Evolutionary conservation across 768 basidiomycete genomes (phyloP).

Genomic region (Pleurotus djamor): DNA sequence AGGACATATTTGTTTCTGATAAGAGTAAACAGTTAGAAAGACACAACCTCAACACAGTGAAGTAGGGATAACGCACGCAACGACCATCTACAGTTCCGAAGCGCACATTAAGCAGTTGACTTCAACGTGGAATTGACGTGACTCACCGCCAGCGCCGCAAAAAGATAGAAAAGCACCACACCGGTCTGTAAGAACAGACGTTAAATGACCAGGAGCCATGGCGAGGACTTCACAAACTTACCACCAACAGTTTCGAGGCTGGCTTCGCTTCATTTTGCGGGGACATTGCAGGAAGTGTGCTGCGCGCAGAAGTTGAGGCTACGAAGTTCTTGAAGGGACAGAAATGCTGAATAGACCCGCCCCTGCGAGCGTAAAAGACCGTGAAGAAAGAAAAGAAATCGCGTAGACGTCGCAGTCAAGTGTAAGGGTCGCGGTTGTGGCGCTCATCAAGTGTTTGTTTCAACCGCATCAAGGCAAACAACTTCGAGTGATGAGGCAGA

Average conservation of each 20-base stretch:
- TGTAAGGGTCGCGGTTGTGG: no score
- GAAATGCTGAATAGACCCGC: no score
- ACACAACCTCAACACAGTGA: background rate
- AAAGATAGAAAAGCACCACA: constrained; percentile 82
- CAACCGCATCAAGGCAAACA: no score
- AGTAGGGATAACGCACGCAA: constrained; percentile 55
- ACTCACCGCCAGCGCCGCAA: constrained; percentile 86
- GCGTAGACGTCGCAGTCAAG: no score
- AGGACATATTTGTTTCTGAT: constrained; percentile 92
- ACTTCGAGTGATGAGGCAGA: no score
- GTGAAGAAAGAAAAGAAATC: no score
- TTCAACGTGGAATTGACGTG: background rate
- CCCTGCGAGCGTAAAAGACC: no score
- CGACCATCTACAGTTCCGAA: constrained; percentile 66
- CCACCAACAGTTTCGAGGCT: constrained; percentile 12
- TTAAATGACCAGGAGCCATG: constrained; percentile 18
- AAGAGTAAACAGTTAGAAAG: constrained; percentile 8
- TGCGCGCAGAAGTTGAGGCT: background rate
- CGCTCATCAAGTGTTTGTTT: no score
- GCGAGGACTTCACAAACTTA: constrained; percentile 20
- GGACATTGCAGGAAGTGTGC: constrained; percentile 9
- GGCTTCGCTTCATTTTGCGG: constrained; percentile 10
- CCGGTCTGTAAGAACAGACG: constrained; percentile 42
- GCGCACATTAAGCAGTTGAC: background rate
- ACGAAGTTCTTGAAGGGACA: no score